A percentile compares a stretch with the other conserved stretches of the same genome.
Conservation (phyloP, 106 monocot species). For the Platanthera guangdongensis region DNA sequence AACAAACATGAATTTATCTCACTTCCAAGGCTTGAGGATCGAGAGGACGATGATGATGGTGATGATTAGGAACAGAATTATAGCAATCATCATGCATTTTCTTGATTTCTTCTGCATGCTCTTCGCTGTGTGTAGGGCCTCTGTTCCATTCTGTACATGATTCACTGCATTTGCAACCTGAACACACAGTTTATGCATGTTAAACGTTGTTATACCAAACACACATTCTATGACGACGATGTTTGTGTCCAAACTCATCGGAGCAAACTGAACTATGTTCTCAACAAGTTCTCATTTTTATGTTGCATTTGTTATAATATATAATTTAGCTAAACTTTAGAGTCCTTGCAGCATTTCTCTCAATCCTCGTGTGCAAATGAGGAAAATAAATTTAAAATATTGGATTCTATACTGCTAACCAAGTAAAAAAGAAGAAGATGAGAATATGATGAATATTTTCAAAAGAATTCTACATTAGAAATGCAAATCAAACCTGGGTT, state of each 20-base stretch:
- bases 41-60: constrained; percentile 33
- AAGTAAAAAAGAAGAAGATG: not conserved
- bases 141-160: constrained; percentile 35
- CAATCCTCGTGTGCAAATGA: no score
- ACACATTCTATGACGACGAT: no score
- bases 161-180: constrained; percentile 45
- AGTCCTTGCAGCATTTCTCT: no score
- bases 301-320: no score
- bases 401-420: no score
- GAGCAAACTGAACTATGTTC: no score
- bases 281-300: no score
- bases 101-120: constrained; percentile 40
- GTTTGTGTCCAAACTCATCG: no score
- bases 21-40: constrained; percentile 31
- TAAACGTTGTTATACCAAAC: no score
- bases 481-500: constrained; percentile 4
- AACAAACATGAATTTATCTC: not conserved
- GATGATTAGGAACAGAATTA: constrained; percentile 28
- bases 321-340: no score
- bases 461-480: not conserved
- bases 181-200: not conserved
- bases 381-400: no score
- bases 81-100: constrained; percentile 44
- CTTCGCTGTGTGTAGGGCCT: constrained; percentile 34
- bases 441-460: not conserved